Evolutionary conservation across 1,139 yeast genomes (phyloP), one percentile per base, ranked within the genome.

Genomic region (Sugiyamaella xylanicola): DNA sequence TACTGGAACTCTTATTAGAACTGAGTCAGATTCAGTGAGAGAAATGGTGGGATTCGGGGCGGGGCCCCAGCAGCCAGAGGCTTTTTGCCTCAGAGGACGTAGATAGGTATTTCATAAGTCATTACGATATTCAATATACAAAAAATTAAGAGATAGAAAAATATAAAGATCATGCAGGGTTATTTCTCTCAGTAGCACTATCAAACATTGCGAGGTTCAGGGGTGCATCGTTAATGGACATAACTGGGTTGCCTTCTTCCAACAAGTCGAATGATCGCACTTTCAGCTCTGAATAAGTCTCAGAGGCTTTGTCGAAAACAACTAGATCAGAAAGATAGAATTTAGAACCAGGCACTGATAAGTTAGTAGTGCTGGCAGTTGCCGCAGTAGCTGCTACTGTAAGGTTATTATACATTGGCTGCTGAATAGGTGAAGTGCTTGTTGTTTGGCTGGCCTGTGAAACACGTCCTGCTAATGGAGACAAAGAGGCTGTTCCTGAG

Each of bases 181-280:
- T 87, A 64, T 83, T 85, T 60, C 77, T 80, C 46, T 89, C 89
- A 13, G 83, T 76, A 51, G 84, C 82, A 0, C 93, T 85, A 63
- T 87, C 93, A 68, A 92, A 90, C 56, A 86, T 73, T 59, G 87
- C 85, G 54, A 91, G 72, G 65, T 86, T 87, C 21, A 88, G 71
- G 27, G 91, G 83, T 1, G 85, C 84, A 63, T 86, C 91, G 67
- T 87, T 87, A 41, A 72, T 56, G 2, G 76, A 72, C 60, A 83
- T 72, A 1, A 75, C 72, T 0, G 81, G 76, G 59, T 81, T 80
- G 0, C 87, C 77, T 61, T 86, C 92, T 65, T 87, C 95, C 53
- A 88, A 75, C 54, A 87, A 71, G 64, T 87, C 93, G 70, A 84
- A 86, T 4, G 82, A 72, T 54, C 78, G 73, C 32, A 76, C 65